These are phyloP conservation scores for Penstemon barbatus DNA, from an alignment of 257 asterid genomes.

Conservation along the genomic window DNA sequence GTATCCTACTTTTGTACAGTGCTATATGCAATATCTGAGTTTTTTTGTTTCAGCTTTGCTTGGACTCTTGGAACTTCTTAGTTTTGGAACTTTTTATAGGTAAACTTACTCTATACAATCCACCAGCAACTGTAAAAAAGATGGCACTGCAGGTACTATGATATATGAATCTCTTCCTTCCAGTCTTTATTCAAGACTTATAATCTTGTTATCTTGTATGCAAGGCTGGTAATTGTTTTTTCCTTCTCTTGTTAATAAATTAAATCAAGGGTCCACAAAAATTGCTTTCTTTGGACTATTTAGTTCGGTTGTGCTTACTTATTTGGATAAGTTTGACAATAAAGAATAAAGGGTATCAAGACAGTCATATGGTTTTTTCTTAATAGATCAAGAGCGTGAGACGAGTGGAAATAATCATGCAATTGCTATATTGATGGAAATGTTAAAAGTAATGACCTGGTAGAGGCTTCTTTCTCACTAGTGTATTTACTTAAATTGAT, in stretches of 20 bases:
- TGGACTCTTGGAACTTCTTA: constrained; percentile 94
- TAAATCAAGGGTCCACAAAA: too few species aligned
- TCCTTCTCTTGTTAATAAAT: too few species aligned
- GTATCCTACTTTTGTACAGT: background rate
- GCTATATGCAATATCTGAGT: background rate
- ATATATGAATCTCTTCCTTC: constrained; percentile 8
- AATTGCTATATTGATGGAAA: constrained; percentile 1
- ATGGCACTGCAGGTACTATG: constrained; percentile 79
- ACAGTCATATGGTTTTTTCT: background rate
- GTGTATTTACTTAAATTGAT: background rate
- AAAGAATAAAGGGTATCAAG: background rate
- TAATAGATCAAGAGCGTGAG: background rate
- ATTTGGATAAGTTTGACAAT: constrained; percentile 19
- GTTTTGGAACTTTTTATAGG: constrained; percentile 91
- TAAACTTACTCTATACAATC: constrained; percentile 65
- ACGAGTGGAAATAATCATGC: background rate
- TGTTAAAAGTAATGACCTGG: constrained; percentile 1
- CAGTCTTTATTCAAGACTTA: background rate
- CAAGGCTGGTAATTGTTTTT: background rate
- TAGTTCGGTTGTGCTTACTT: too few species aligned
- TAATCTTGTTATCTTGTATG: background rate
- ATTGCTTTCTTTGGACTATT: too few species aligned
- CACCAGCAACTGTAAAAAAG: constrained; percentile 63
- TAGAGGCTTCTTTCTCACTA: background rate
- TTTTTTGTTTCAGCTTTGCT: constrained; percentile 70